Evolutionary conservation across 257 asterid species (phyloP).

Genomic region (Jacaranda copaia): DNA sequence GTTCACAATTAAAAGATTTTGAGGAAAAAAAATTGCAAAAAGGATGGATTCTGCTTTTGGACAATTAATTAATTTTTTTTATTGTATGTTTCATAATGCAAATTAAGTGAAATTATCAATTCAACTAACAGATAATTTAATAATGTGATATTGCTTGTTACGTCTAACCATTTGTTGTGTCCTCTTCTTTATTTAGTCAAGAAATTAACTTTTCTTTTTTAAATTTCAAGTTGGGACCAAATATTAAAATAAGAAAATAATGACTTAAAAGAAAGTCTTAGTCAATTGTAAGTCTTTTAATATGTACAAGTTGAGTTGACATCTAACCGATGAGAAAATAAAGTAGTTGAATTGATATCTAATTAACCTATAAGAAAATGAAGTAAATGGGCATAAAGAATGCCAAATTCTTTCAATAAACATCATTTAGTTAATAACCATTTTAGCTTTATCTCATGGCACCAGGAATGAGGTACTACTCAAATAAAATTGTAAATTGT

Average conservation of each 20-base stretch:
- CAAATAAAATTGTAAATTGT: too few relatives aligned
- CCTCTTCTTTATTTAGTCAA: slow-evolving; percentile 19
- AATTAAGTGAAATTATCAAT: slow-evolving; percentile 23
- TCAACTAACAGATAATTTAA: slow-evolving; percentile 34
- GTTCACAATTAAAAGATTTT: not conserved
- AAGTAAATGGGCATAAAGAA: not conserved
- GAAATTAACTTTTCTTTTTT: slow-evolving; percentile 4
- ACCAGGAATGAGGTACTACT: too few relatives aligned
- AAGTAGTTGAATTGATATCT: too few relatives aligned
- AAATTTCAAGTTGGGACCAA: slow-evolving; percentile 27
- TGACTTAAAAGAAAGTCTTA: slow-evolving; percentile 22
- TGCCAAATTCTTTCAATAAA: not conserved
- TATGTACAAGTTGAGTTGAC: not conserved
- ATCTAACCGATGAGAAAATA: not conserved
- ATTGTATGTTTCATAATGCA: not conserved
- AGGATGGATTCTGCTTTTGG: slow-evolving; percentile 15
- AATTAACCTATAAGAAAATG: not conserved
- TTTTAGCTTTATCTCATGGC: too few relatives aligned
- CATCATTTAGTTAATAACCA: not conserved
- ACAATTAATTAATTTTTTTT: too few relatives aligned
- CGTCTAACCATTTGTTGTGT: slow-evolving; percentile 19
- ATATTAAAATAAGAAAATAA: slow-evolving; percentile 5
- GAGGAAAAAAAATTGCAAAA: not conserved
- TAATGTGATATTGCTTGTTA: slow-evolving; percentile 11
- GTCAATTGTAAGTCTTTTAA: slow-evolving; percentile 31